Base-by-base conservation (phyloP, 2,329 filamentous ascomycete species). In the Fusarium sp. region DNA sequence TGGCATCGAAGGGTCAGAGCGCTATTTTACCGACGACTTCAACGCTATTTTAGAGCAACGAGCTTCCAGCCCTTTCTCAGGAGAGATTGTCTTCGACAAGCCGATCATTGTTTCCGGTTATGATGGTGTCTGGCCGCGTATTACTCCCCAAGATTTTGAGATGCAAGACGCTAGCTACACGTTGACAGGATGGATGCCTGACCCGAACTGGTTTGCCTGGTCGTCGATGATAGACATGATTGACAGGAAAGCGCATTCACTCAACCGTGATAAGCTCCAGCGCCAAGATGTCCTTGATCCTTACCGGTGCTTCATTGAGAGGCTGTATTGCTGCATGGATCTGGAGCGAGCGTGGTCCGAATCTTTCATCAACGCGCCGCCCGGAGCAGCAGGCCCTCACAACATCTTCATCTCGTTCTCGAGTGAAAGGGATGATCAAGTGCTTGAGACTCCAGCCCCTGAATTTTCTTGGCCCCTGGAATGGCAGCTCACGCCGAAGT, bases 261-360 rank as follows among this genome's bases (percentile, higher is more conserved):
- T 74, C 22, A 62, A 56, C 13, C 53, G 61, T 17, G 62, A 65
- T 39, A 70, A 65, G 50, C 68, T 66, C n/a, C 60, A 65, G 35
- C 45, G 45, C 3, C 54, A 63, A 33, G 47, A 55, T 10, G 46
- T 49, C 13, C 45, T 64, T n/a, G 64, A 56, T 35, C 60, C 60
- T 13, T 60, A 78, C 49, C 59, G 70, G 25, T 64, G 59, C 9
- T 80, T 82, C 35, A 39, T 71, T 29, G 63, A 71, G 42, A 75
- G 67, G n/a, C 20, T 86, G 42, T 80, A 82, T 35, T 81, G 80
- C 13, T 86, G 85, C 54, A 78, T 82, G 36, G 79, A 79, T 22
- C 85, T 87, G 82, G 88, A 90, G 71, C 76, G 83, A 55, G 84
- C 84, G 29, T 78, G 78, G 75, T 61, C 64, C 3, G 64, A 76